Conservation (phyloP, 148 eudicot genomes). For the Gaultheria prostrata region DNA sequence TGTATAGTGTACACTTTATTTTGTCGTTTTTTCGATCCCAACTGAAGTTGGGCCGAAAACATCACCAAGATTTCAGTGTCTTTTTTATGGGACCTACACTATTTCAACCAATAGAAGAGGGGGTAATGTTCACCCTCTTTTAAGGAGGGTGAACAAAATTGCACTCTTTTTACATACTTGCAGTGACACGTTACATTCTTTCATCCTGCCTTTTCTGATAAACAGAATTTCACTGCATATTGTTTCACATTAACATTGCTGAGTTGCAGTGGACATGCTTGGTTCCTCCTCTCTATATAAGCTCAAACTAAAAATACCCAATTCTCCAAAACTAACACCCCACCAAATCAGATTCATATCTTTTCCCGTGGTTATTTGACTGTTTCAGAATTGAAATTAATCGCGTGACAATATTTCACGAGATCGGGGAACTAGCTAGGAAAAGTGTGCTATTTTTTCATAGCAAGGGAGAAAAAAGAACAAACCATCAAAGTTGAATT, state of each 20-base stretch:
- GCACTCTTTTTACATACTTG: background rate
- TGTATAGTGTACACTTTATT: slow-evolving; percentile 11
- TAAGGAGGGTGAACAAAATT: too few relatives aligned
- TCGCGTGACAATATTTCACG: background rate
- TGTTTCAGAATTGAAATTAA: background rate
- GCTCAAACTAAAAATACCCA: too few relatives aligned
- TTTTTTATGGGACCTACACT: too few relatives aligned
- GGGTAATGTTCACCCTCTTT: too few relatives aligned
- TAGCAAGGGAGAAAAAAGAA: background rate
- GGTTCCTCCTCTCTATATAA: background rate
- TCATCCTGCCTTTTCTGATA: background rate
- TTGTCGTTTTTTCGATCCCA: too few relatives aligned
- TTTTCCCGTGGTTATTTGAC: background rate
- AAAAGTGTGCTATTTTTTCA: background rate
- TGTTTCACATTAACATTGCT: background rate
- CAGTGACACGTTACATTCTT: background rate
- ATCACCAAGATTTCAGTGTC: background rate
- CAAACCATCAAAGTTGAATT: background rate
- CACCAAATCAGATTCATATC: too few relatives aligned
- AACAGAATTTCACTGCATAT: background rate
- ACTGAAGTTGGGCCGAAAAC: background rate
- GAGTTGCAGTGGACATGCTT: background rate
- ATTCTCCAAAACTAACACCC: too few relatives aligned
- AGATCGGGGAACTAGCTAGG: background rate
- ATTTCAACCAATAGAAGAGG: too few relatives aligned